Base-by-base conservation (phyloP, 148 eudicot genomes). In the Camellia granthamiana region DNA sequence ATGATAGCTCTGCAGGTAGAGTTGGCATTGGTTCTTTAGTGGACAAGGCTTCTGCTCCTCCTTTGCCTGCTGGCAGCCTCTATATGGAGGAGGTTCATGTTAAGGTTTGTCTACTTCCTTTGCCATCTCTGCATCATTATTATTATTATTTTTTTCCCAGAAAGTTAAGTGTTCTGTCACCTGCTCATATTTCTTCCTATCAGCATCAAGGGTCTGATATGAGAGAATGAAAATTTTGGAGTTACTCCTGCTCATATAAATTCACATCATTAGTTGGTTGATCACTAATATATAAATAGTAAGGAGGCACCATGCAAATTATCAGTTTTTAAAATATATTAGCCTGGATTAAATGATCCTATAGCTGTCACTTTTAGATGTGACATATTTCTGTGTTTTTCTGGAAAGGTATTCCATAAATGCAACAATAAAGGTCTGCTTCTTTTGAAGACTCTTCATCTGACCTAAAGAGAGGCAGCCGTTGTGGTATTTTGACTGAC, bases 61-160 rank as follows among this genome's bases (percentile, higher is more conserved):
- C 97, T 58, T 71, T 91, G 38, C 89, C 92, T 74, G 86, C 87
- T 70, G 97, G 97, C 75, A 91, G 97, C 86, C 88, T 95, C 71
- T 93, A 96, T 88, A 90, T 96, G 97, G 99, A 96, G 85, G 95
- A 92, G 84, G 92, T 96, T 75, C 98, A 90, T 83, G 95, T 88
- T 80, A 93, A 96, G 99, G 99, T 95, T 81, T 46, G 84, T 51
- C 72, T 78, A 80, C 71, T 84, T 83, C 56, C 66, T 65, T 63
- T 72, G 23, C 78, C 58, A 21, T 47, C 41, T 16, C 47, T 41
- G 19, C 15, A 47, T 63, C 38, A 30, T 30, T 30, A 30, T 30
- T 30, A 30, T 30, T 30, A 30, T 30, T 30, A 30, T 30, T 30
- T 1, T 30, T 30, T 30, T 30, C 38, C 38, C 38, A 30, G 38